phyloP scores from a whole-genome alignment of 148 eudicot genomes.

The Arbutus unedo region DNA sequence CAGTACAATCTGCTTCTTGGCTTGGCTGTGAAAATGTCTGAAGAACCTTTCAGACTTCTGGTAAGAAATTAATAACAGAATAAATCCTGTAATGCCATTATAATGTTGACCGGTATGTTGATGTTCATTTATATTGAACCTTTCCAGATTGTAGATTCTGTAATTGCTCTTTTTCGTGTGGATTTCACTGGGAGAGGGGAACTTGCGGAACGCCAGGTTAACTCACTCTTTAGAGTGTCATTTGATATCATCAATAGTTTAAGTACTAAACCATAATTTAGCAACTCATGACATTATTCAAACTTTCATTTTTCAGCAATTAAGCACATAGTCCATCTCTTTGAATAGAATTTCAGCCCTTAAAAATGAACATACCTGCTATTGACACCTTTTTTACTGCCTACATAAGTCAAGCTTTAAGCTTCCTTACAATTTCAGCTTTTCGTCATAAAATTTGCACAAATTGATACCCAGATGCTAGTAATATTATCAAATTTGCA shows the following conservation, averaged over 20 bases:
- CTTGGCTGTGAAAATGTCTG: conserved; percentile 96
- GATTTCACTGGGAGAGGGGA: conserved; percentile 98
- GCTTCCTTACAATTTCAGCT: not conserved
- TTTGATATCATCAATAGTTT: not conserved
- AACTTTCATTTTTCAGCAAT: not conserved
- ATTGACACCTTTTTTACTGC: not conserved
- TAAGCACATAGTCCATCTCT: not conserved
- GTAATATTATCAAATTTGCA: not conserved
- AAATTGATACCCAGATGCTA: not conserved
- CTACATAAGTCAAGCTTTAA: not conserved
- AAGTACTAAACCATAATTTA: not conserved
- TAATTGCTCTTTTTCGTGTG: conserved; percentile 89
- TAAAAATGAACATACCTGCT: not conserved
- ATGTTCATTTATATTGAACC: not conserved
- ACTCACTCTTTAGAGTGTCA: not conserved
- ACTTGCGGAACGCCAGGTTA: conserved; percentile 96
- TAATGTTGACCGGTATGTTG: conserved; percentile 11
- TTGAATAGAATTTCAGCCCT: not conserved
- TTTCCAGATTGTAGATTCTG: conserved; percentile 79
- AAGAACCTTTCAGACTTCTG: conserved; percentile 89
- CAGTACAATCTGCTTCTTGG: conserved; percentile 94
- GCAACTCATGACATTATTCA: not conserved
- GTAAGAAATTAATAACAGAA: conserved; percentile 36
- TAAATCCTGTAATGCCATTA: not conserved
- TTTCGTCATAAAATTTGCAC: not conserved